Conservation (phyloP, 2,329 filamentous ascomycete genomes). For the Paracoccidioides lutzii region DNA sequence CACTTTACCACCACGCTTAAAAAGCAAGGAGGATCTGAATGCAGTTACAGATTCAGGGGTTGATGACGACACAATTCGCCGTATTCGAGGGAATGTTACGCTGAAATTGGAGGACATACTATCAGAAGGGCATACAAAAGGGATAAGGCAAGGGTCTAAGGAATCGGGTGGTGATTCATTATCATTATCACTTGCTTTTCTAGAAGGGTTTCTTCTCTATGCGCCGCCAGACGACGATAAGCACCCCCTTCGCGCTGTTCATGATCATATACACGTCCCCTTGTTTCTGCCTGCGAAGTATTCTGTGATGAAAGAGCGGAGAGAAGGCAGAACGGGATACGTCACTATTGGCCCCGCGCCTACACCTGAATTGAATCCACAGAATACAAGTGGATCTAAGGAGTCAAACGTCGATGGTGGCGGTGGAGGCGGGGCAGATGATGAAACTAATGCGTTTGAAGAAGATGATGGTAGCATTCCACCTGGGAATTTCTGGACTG, state of each 20-base stretch:
- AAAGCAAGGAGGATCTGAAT: constrained; percentile 48
- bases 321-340: constrained; percentile 34
- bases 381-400: not conserved
- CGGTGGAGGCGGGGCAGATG: constrained; percentile 4
- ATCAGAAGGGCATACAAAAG: not conserved
- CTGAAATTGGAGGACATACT: constrained; percentile 10
- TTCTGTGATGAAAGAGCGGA: constrained; percentile 28
- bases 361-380: constrained; percentile 10
- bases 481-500: constrained; percentile 75
- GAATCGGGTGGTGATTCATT: not conserved
- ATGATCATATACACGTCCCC: constrained; percentile 51
- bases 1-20: constrained; percentile 34
- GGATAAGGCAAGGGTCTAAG: constrained; percentile 1
- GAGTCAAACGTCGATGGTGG: constrained; percentile 3
- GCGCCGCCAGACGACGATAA: constrained; percentile 29
- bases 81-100: constrained; percentile 17
- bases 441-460: constrained; percentile 24
- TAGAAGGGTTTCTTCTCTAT: constrained; percentile 85
- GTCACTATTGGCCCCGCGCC: constrained; percentile 33
- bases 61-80: constrained; percentile 14
- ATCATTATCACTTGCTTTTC: constrained; percentile 46
- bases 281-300: constrained; percentile 65
- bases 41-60: constrained; percentile 35
- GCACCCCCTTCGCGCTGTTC: constrained; percentile 20
- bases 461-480: constrained; percentile 25